Conservation (phyloP, 805 yeast species). For the Candida odintsovae region DNA sequence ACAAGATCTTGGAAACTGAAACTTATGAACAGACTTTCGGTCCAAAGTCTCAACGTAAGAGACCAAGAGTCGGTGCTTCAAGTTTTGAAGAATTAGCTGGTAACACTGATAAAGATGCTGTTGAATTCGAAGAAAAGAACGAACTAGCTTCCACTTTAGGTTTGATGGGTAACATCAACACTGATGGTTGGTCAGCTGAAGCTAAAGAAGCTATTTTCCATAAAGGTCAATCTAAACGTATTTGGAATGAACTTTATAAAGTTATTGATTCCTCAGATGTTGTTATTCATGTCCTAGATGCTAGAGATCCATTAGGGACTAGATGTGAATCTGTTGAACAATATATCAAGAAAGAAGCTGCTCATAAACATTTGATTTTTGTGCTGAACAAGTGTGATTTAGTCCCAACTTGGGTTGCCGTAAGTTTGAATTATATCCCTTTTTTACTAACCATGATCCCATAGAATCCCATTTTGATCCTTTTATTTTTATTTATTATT, state of each 20-base stretch:
- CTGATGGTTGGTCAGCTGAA: constrained; percentile 81
- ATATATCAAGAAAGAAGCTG: constrained; percentile 86
- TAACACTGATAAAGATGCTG: constrained; percentile 49
- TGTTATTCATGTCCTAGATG: constrained; percentile 87
- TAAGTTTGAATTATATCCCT: constrained; percentile 46
- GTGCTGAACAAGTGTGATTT: constrained; percentile 96
- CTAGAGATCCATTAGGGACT: constrained; percentile 96
- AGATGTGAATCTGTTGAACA: constrained; percentile 91
- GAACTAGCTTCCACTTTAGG: constrained; percentile 74
- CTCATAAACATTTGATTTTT: constrained; percentile 92
- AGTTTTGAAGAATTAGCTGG: constrained; percentile 73
- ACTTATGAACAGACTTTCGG: constrained; percentile 80
- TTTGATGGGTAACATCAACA: constrained; percentile 59
- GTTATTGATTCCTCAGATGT: constrained; percentile 98
- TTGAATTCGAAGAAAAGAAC: constrained; percentile 63
- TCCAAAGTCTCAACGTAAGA: constrained; percentile 90
- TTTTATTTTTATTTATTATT: neutral
- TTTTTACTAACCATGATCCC: constrained; percentile 7
- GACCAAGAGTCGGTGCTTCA: constrained; percentile 76
- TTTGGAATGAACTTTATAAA: constrained; percentile 96
- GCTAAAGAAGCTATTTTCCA: constrained; percentile 94
- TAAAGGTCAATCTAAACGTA: constrained; percentile 97
- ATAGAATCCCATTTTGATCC: neutral
- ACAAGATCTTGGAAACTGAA: constrained; percentile 84
- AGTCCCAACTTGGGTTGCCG: constrained; percentile 99